These are phyloP conservation scores for Pichia sp. DNA, from an alignment of 1,139 yeast genomes.

Conservation along the genomic window DNA sequence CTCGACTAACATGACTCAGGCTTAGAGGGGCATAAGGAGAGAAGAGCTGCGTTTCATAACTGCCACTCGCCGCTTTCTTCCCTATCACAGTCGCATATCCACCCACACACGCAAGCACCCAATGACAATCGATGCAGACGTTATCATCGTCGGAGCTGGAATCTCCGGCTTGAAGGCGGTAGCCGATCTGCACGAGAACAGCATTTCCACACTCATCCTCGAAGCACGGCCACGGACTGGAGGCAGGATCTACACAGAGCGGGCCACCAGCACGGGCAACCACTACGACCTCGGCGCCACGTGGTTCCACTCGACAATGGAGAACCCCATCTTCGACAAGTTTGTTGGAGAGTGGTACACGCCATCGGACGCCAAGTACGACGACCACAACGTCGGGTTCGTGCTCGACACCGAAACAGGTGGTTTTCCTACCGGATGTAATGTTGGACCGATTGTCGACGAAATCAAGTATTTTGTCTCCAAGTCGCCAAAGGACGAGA, in stretches of 20 bases:
- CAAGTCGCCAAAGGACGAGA: slow-evolving; percentile 12
- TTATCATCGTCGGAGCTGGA: slow-evolving; percentile 75
- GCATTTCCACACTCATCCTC: slow-evolving; percentile 44
- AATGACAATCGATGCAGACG: slow-evolving; percentile 23
- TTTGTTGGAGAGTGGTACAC: slow-evolving; percentile 25
- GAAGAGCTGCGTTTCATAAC: too few species aligned
- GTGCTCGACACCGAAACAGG: slow-evolving; percentile 33
- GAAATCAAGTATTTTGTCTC: slow-evolving; percentile 40
- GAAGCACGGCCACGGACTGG: slow-evolving; percentile 57
- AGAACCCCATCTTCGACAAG: slow-evolving; percentile 57
- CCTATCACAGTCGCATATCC: too few species aligned
- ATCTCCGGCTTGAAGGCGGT: slow-evolving; percentile 76
- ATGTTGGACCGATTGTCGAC: slow-evolving; percentile 43
- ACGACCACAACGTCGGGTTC: slow-evolving; percentile 28
- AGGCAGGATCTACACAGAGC: slow-evolving; percentile 44
- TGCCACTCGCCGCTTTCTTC: too few species aligned
- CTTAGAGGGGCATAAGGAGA: too few species aligned
- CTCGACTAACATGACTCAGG: too few species aligned
- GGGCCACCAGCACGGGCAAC: slow-evolving; percentile 18
- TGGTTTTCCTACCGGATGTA: slow-evolving; percentile 27
- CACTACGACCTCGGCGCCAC: slow-evolving; percentile 75
- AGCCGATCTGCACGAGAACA: slow-evolving; percentile 45
- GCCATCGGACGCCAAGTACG: slow-evolving; percentile 29
- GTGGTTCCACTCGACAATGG: slow-evolving; percentile 80
- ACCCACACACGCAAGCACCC: background rate